Percentiles rank a stretch among this genome's conserved stretches.
phyloP scores from a whole-genome alignment of 352 stramenopile species.

The Phytophthora tubulina region DNA sequence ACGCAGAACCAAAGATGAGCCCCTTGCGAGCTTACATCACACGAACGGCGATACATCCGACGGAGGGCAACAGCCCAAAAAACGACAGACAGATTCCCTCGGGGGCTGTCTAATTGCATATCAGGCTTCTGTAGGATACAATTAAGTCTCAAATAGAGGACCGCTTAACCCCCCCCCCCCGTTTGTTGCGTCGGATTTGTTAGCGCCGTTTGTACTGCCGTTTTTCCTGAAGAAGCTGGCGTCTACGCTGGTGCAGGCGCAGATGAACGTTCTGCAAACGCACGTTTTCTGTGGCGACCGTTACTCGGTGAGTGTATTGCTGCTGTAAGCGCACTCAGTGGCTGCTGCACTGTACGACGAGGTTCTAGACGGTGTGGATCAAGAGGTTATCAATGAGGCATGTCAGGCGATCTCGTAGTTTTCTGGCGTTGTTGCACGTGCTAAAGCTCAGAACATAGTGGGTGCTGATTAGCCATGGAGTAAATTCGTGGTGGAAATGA shows the following conservation, averaged over 20 bases:
- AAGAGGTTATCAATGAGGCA: constrained; percentile 77
- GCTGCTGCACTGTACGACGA: constrained; percentile 82
- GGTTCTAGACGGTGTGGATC: constrained; percentile 88
- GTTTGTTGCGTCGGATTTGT: constrained; percentile 79
- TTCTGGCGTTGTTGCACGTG: constrained; percentile 67
- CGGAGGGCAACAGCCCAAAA: not conserved
- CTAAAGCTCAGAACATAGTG: constrained; percentile 62
- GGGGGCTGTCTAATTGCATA: not conserved
- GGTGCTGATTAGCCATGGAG: constrained; percentile 82
- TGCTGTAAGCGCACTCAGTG: constrained; percentile 76
- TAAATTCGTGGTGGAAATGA: constrained; percentile 87
- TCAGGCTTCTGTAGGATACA: too few relatives aligned
- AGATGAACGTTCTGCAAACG: constrained; percentile 84
- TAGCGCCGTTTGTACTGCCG: constrained; percentile 84
- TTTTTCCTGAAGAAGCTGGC: constrained; percentile 91
- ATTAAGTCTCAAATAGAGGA: not conserved
- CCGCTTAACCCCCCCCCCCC: too few relatives aligned
- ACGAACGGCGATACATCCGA: not conserved
- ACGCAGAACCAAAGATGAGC: not conserved
- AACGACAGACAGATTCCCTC: not conserved
- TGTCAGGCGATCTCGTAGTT: constrained; percentile 72
- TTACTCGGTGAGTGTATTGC: constrained; percentile 80
- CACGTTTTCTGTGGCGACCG: constrained; percentile 84
- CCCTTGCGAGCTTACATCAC: not conserved
- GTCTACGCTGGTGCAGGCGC: constrained; percentile 80